Conservation (phyloP, 192 early-diverging fungal species). For the Dispira simplex region DNA sequence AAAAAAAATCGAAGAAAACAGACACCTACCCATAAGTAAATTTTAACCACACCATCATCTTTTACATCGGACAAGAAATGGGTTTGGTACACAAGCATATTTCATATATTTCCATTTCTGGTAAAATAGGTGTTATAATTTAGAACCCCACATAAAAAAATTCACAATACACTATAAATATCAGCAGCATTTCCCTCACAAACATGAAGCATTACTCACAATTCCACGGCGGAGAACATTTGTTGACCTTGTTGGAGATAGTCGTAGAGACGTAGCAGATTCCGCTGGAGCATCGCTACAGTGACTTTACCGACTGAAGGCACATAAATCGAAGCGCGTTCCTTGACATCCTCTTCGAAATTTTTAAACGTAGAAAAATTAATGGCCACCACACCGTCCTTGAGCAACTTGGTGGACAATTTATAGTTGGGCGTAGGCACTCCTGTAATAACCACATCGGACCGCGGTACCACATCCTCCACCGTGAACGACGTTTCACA, state of each 20-base stretch:
- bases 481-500: conserved; percentile 48
- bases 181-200: too few species aligned
- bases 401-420: conserved; percentile 67
- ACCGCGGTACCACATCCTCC: conserved; percentile 67
- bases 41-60: too few species aligned
- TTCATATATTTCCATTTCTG: too few species aligned
- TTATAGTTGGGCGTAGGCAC: conserved; percentile 84
- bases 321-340: conserved; percentile 91
- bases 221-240: too few species aligned
- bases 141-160: too few species aligned
- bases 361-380: conserved; percentile 97
- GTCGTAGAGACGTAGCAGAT: conserved; percentile 76
- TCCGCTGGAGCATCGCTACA: conserved; percentile 95
- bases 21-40: too few species aligned
- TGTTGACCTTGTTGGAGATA: conserved; percentile 20
- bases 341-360: conserved; percentile 85
- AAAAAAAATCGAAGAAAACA: too few species aligned
- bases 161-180: too few species aligned
- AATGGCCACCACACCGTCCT: conserved; percentile 94
- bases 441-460: conserved; percentile 96
- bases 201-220: too few species aligned
- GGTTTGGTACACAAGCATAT: too few species aligned
- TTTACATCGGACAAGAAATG: too few species aligned
- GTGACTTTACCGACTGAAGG: conserved; percentile 97
- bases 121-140: too few species aligned